Evolutionary conservation across 2,329 filamentous ascomycete species (phyloP).

Genomic region (Coniochaeta prunicola): DNA sequence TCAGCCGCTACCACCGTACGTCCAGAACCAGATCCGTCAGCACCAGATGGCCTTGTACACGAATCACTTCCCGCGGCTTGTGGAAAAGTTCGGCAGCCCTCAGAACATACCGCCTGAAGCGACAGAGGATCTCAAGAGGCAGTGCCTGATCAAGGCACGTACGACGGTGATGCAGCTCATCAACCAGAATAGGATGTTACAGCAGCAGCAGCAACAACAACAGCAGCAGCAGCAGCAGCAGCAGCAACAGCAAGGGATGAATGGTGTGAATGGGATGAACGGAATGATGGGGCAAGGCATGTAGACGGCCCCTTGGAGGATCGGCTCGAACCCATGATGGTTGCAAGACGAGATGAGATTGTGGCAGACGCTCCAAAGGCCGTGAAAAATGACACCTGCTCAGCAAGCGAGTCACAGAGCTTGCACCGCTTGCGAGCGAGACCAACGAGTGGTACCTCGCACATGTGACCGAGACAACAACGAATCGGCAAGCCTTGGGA

Average conservation of each 20-base stretch:
- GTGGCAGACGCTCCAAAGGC: neutral
- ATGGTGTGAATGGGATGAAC: slow-evolving; percentile 7
- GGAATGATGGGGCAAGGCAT: slow-evolving; percentile 3
- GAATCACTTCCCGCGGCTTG: slow-evolving; percentile 4
- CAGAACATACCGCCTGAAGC: neutral
- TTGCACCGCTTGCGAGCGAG: no score
- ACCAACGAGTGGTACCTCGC: no score
- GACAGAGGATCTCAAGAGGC: neutral
- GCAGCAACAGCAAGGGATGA: neutral
- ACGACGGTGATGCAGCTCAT: slow-evolving; percentile 9
- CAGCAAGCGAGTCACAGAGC: no score
- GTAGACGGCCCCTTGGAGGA: neutral
- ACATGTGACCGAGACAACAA: no score
- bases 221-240: slow-evolving; percentile 12
- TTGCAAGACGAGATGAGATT: neutral
- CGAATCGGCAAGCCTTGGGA: no score
- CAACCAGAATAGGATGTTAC: slow-evolving; percentile 8
- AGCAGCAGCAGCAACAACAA: slow-evolving; percentile 14
- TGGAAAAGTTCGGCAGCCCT: neutral
- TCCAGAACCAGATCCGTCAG: slow-evolving; percentile 4
- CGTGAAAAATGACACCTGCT: no score
- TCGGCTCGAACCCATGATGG: neutral
- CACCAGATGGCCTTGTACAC: neutral
- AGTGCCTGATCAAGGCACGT: slow-evolving; percentile 9
- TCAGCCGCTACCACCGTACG: slow-evolving; percentile 12